These are phyloP conservation scores for Lecanoromycetidae sp. DNA, from an alignment of 2,329 filamentous ascomycete species.

Conservation along the genomic window DNA sequence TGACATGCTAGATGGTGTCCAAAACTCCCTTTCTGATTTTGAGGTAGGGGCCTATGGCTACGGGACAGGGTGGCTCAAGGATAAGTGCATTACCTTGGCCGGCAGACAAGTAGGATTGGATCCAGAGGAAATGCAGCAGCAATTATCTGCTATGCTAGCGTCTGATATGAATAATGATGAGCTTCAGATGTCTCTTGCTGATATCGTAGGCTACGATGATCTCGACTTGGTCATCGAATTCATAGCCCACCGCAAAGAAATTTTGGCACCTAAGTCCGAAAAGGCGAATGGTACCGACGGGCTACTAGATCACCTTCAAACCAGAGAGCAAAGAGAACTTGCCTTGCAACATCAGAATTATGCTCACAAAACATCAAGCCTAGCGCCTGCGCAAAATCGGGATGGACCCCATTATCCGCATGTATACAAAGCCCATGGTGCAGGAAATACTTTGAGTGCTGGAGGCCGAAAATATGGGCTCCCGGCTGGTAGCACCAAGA, in stretches of 20 bases:
- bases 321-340: constrained; percentile 64
- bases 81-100: constrained; percentile 57
- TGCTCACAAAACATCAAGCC: constrained; percentile 65
- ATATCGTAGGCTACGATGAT: constrained; percentile 86
- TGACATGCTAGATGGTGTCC: constrained; percentile 48
- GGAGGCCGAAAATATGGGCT: constrained; percentile 73
- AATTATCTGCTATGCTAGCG: constrained; percentile 62
- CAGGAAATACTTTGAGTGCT: constrained; percentile 72
- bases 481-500: constrained; percentile 60
- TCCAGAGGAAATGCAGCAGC: constrained; percentile 58
- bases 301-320: constrained; percentile 50
- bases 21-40: constrained; percentile 27
- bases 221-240: constrained; percentile 86
- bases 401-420: constrained; percentile 75
- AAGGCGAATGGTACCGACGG: constrained; percentile 31
- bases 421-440: constrained; percentile 72
- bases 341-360: constrained; percentile 63
- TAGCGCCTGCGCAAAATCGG: constrained; percentile 60
- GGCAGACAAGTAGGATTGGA: constrained; percentile 54
- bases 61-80: constrained; percentile 57
- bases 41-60: constrained; percentile 31
- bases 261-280: constrained; percentile 38
- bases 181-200: constrained; percentile 78
- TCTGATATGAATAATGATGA: constrained; percentile 65
- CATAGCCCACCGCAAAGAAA: constrained; percentile 61